Evolutionary conservation across 768 basidiomycete genomes (phyloP).

Genomic region (Podaxis sp.): DNA sequence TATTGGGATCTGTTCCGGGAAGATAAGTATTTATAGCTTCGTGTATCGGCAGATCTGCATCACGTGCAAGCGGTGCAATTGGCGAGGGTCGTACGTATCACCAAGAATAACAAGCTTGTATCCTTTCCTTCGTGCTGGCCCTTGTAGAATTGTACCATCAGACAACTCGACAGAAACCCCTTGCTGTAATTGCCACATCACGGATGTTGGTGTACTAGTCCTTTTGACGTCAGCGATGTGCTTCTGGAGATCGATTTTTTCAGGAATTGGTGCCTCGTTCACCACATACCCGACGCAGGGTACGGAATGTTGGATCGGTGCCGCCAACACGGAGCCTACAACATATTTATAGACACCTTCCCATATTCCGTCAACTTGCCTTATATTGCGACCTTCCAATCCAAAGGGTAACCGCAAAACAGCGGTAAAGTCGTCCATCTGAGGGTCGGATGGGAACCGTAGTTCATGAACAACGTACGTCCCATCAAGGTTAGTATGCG

Average conservation of each 20-base stretch:
- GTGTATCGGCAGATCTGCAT: conserved; percentile 77
- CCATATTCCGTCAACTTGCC: conserved; percentile 63
- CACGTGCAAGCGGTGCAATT: conserved; percentile 57
- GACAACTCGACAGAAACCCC: conserved; percentile 62
- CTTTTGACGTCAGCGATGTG: conserved; percentile 71
- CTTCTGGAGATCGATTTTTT: conserved; percentile 69
- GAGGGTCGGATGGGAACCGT: conserved; percentile 60
- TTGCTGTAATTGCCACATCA: conserved; percentile 64
- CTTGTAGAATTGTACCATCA: conserved; percentile 72
- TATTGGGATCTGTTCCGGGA: conserved; percentile 57
- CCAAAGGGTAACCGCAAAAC: conserved; percentile 55
- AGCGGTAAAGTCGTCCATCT: conserved; percentile 45
- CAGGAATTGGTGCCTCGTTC: conserved; percentile 66
- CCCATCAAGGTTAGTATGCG: conserved; percentile 62
- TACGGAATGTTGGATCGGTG: conserved; percentile 77
- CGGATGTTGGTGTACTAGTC: conserved; percentile 66
- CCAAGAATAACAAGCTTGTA: conserved; percentile 82
- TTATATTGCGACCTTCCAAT: conserved; percentile 62
- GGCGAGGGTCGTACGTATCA: conserved; percentile 80
- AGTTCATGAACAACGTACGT: conserved; percentile 86
- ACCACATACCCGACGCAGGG: conserved; percentile 82
- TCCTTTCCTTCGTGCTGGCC: conserved; percentile 64
- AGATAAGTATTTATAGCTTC: conserved; percentile 90
- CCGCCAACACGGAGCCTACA: conserved; percentile 66
- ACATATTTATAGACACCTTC: conserved; percentile 57